Percentiles rank a stretch among this genome's conserved stretches.
These are phyloP conservation scores for Rhynchosporium secalis DNA, from an alignment of 2,329 filamentous ascomycete genomes.

Conservation along the genomic window DNA sequence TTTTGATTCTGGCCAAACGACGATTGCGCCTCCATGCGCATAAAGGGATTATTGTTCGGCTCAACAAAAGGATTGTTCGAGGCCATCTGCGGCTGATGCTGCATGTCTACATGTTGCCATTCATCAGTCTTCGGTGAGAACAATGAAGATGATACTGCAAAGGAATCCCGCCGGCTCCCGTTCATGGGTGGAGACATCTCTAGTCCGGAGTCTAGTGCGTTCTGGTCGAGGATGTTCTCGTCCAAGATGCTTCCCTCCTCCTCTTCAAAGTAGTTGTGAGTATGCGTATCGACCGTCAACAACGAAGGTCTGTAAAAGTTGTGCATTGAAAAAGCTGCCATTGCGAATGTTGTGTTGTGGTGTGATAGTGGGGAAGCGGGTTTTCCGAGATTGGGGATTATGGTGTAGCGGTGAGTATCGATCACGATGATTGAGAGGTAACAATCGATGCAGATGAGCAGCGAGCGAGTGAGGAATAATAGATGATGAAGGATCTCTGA, in stretches of 20 bases:
- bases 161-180: constrained; percentile 63
- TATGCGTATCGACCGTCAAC: constrained; percentile 39
- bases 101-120: constrained; percentile 64
- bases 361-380: constrained; percentile 25
- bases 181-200: constrained; percentile 65
- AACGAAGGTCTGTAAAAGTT: constrained; percentile 38
- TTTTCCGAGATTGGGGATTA: constrained; percentile 24
- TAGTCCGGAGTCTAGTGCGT: constrained; percentile 58
- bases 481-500: constrained; percentile 14
- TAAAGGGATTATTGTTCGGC: constrained; percentile 63
- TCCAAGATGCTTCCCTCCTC: constrained; percentile 61
- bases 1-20: constrained; percentile 35
- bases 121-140: constrained; percentile 67
- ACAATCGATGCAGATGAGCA: constrained; percentile 11
- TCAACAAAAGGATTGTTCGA: constrained; percentile 64
- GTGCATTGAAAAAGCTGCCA: constrained; percentile 39
- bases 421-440: constrained; percentile 18
- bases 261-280: constrained; percentile 59
- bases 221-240: constrained; percentile 61
- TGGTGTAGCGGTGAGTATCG: constrained; percentile 33
- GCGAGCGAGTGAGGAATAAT: constrained; percentile 5
- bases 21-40: constrained; percentile 55
- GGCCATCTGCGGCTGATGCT: constrained; percentile 42
- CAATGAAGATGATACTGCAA: constrained; percentile 57
- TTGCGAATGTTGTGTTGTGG: constrained; percentile 28